A percentile compares a stretch with the other conserved stretches of the same genome.
Conservation (phyloP, 257 asterid species). For the Linaria vulgaris region DNA sequence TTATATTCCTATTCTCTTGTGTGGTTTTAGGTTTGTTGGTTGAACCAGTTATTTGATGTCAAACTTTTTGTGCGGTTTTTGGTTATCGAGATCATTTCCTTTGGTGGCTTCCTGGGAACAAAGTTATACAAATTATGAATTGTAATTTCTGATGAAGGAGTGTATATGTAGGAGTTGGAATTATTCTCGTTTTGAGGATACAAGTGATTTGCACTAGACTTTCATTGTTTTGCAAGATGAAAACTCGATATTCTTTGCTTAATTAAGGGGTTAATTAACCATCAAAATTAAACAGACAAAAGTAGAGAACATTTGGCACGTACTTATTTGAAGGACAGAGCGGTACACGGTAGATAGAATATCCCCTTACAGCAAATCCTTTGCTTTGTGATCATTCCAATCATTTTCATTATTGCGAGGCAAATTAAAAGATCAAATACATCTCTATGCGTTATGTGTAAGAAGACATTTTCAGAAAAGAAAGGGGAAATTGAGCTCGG, state of each 20-base stretch:
- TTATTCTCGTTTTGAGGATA: not conserved
- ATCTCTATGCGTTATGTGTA: not conserved
- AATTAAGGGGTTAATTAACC: not conserved
- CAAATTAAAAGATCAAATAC: not conserved
- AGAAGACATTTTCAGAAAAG: not conserved
- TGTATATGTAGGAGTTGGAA: no score
- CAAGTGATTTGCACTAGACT: no score
- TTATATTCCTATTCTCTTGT: no score
- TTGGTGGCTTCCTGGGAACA: no score
- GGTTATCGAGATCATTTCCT: no score
- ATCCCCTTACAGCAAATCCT: slow-evolving; percentile 35
- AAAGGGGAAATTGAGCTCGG: not conserved
- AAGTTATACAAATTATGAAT: no score
- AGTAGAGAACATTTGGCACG: not conserved
- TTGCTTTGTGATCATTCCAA: slow-evolving; percentile 39
- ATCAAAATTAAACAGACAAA: not conserved
- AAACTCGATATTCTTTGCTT: no score
- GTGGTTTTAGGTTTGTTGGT: no score
- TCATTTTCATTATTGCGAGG: slow-evolving; percentile 23
- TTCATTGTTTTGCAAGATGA: no score
- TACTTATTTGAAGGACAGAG: slow-evolving; percentile 19
- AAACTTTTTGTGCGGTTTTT: no score
- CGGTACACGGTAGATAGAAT: slow-evolving; percentile 55
- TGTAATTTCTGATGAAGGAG: no score
- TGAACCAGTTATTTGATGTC: no score